Conservation (phyloP, 2,329 filamentous ascomycete species). For the Aureobasidium zeae region DNA sequence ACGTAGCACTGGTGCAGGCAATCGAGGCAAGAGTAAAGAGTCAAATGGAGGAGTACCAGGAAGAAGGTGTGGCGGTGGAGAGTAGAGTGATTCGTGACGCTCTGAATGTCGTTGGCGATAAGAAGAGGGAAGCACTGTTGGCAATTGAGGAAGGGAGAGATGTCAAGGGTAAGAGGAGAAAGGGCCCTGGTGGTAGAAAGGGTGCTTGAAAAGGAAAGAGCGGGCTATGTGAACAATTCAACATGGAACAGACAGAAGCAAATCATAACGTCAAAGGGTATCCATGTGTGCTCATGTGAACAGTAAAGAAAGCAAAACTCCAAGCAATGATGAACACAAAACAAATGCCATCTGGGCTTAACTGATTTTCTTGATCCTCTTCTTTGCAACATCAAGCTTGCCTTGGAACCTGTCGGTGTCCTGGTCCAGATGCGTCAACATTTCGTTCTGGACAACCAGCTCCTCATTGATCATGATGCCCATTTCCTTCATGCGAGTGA, state of each 20-base stretch:
- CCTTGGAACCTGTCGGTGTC: constrained; percentile 56
- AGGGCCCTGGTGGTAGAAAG: constrained; percentile 21
- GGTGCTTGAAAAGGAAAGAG: background rate
- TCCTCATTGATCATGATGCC: constrained; percentile 67
- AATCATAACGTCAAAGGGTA: background rate
- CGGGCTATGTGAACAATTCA: background rate
- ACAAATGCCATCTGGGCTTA: constrained; percentile 11
- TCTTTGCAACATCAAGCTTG: constrained; percentile 68
- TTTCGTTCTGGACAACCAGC: constrained; percentile 59
- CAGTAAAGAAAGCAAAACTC: background rate
- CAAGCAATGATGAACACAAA: background rate
- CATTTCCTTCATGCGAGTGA: constrained; percentile 67
- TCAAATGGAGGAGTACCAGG: constrained; percentile 72
- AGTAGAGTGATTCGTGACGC: constrained; percentile 74
- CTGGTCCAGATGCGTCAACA: constrained; percentile 57
- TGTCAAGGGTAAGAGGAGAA: constrained; percentile 70
- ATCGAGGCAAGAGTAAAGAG: constrained; percentile 77
- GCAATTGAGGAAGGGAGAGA: constrained; percentile 90
- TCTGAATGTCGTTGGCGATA: constrained; percentile 85
- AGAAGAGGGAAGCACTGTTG: constrained; percentile 82
- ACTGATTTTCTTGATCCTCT: constrained; percentile 56
- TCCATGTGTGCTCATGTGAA: background rate
- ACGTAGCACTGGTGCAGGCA: constrained; percentile 80
- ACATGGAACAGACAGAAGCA: background rate
- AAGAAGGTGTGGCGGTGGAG: constrained; percentile 92